Conservation (phyloP, 1,284 basidiomycete species). For the Waitea zeae region DNA sequence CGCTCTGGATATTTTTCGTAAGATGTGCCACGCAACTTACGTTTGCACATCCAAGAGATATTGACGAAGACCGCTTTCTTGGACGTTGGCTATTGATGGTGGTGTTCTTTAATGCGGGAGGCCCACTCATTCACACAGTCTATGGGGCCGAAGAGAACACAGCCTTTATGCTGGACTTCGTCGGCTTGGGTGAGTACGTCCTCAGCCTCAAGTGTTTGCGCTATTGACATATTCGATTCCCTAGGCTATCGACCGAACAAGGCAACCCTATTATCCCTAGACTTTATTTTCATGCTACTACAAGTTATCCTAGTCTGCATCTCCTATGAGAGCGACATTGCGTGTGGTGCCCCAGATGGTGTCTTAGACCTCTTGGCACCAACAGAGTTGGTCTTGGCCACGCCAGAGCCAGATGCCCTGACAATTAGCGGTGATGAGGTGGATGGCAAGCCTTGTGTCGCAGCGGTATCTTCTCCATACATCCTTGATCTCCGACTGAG, state of each 20-base stretch:
- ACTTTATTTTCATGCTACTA: slow-evolving; percentile 44
- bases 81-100: slow-evolving; percentile 46
- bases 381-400: too few species aligned
- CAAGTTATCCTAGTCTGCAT: slow-evolving; percentile 47
- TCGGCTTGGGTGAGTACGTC: slow-evolving; percentile 46
- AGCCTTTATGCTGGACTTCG: slow-evolving; percentile 53
- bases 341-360: too few species aligned
- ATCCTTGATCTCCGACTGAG: too few species aligned
- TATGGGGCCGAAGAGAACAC: slow-evolving; percentile 32
- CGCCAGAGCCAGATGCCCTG: too few species aligned
- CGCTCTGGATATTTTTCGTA: slow-evolving; percentile 34
- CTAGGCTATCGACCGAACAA: slow-evolving; percentile 45
- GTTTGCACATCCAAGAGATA: slow-evolving; percentile 42
- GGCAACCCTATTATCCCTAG: slow-evolving; percentile 42
- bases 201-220: neutral
- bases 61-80: slow-evolving; percentile 40
- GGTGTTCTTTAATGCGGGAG: slow-evolving; percentile 35
- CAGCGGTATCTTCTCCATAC: too few species aligned
- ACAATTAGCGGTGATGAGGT: too few species aligned
- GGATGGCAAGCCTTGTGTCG: too few species aligned
- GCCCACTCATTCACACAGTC: slow-evolving; percentile 40
- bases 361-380: neutral
- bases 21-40: slow-evolving; percentile 44
- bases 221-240: slow-evolving; percentile 1
- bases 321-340: slow-evolving; percentile 44